These are phyloP conservation scores for Pogostemon cablin DNA, from an alignment of 257 asterid species.

Conservation along the genomic window DNA sequence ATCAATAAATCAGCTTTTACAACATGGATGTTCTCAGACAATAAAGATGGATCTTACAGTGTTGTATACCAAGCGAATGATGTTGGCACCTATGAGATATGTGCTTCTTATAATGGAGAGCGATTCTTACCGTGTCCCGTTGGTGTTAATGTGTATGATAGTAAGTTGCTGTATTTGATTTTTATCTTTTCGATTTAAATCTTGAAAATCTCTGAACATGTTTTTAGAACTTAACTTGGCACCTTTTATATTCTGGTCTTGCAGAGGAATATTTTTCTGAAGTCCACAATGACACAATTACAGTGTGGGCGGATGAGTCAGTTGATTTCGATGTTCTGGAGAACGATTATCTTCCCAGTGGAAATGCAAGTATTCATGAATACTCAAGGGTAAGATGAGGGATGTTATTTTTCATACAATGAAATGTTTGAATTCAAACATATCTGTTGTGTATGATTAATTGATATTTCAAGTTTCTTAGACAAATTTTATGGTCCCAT, in stretches of 20 bases:
- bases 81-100: constrained; percentile 73
- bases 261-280: constrained; percentile 83
- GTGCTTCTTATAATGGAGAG: constrained; percentile 65
- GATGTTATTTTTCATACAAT: background rate
- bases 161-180: constrained; percentile 45
- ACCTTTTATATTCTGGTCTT: background rate
- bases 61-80: constrained; percentile 64
- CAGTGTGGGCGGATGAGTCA: constrained; percentile 94
- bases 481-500: too few relatives aligned
- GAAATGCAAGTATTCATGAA: constrained; percentile 64
- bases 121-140: constrained; percentile 74
- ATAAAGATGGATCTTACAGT: constrained; percentile 65
- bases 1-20: constrained; percentile 59
- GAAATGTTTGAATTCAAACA: background rate
- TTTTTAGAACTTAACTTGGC: background rate
- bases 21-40: constrained; percentile 55
- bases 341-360: constrained; percentile 71
- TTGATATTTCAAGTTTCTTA: too few relatives aligned
- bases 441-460: background rate
- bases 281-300: constrained; percentile 54
- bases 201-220: background rate
- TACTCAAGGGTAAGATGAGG: constrained; percentile 54
- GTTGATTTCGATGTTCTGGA: constrained; percentile 59
- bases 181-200: background rate
- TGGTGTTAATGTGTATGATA: constrained; percentile 59